These are phyloP conservation scores for Agaricus sinodeliciosus DNA, from an alignment of 768 basidiomycete species.

Conservation along the genomic window DNA sequence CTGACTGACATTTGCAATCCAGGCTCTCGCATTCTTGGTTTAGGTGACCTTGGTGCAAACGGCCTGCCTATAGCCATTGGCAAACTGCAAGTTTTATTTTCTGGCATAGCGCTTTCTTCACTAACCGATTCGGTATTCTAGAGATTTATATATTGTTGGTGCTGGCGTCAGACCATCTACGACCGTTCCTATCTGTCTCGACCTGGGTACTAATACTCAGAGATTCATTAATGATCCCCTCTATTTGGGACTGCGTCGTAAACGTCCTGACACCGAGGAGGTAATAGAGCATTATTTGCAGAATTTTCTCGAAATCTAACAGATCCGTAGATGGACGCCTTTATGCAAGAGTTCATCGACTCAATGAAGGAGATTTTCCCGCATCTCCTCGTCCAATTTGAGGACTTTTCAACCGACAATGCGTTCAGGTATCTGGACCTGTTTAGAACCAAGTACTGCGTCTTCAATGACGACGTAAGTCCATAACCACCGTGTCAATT, in stretches of 20 bases:
- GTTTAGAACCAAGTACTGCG: constrained; percentile 50
- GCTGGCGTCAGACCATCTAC: constrained; percentile 55
- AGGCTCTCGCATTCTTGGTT: constrained; percentile 70
- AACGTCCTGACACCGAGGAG: constrained; percentile 38
- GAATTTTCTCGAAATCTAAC: not conserved
- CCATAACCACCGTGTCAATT: not conserved
- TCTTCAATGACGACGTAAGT: constrained; percentile 72
- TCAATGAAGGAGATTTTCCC: constrained; percentile 63
- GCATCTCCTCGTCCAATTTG: constrained; percentile 63
- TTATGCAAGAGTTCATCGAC: constrained; percentile 74
- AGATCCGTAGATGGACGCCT: constrained; percentile 50
- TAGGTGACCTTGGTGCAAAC: constrained; percentile 45
- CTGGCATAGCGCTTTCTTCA: not conserved
- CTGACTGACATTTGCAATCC: not conserved
- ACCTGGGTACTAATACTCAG: constrained; percentile 73
- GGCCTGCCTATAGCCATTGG: constrained; percentile 62
- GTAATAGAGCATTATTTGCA: constrained; percentile 17
- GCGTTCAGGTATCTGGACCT: constrained; percentile 68
- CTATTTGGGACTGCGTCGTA: constrained; percentile 64
- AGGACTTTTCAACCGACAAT: constrained; percentile 74
- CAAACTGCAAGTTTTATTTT: constrained; percentile 45
- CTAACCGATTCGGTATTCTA: constrained; percentile 15
- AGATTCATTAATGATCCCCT: constrained; percentile 63
- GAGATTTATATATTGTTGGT: constrained; percentile 64
- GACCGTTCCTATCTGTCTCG: constrained; percentile 61